Base-by-base conservation (phyloP, 78 protist genomes). In the Bodo saltans region DNA sequence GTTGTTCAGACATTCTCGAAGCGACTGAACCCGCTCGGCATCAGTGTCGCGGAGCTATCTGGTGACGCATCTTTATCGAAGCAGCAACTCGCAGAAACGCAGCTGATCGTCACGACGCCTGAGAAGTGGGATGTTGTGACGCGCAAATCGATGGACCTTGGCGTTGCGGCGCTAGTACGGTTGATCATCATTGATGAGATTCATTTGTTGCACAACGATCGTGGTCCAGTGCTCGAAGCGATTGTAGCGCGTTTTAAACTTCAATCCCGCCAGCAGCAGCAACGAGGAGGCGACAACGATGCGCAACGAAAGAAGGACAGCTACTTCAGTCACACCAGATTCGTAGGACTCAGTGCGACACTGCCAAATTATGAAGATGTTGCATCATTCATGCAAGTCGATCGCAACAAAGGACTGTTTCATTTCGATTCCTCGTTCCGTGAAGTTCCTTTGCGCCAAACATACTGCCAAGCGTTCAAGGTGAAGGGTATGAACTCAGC, bases 101-200 rank as follows among this genome's bases (percentile, higher is more conserved):
- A 97, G 72, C 34, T 97, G 41, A 92, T 97, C 34, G 94, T 99
- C 26, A 94, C 98, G 42, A 98, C 99, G 53, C 99, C 99, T 25
- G 99, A 99, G 89, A 99, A 99, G 92, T 98, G 99, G 99, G 99
- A 99, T 79, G 90, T 99, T 38, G 85, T 99, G 85, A 97, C 99
- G 23, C 88, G 99, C 68, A 97, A 98, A 73, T 40, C 87, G n/a
- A 96, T 95, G 37, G 99, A 98, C 42, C 89, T 96, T 40, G 80
- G 97, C 4, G 86, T 87, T 85, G 85, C 94, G 42, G 86, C 87
- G 73, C 78, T 90, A n/a, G 99, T 97, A 0, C 70, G 91, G 3
- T 74, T 94, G 8, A 41, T 95, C 29, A 92, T 96, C 83, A 92
- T 96, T 40, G 98, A 96, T 84, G 98, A 95, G 76, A 91, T 99